These are phyloP conservation scores for Primulina huaijiensis DNA, from an alignment of 257 asterid genomes.

Conservation along the genomic window DNA sequence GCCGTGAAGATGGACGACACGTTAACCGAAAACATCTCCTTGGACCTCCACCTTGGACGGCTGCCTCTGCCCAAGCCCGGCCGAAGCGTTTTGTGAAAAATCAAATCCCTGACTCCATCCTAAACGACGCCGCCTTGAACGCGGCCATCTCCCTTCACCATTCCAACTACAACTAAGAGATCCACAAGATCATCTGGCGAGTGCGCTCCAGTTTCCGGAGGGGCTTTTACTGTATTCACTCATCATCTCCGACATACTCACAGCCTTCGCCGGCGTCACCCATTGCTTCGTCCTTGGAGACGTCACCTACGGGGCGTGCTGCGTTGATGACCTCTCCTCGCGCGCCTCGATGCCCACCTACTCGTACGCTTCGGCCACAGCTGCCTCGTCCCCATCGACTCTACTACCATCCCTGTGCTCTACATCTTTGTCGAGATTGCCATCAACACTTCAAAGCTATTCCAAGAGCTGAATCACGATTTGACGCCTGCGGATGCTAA, in stretches of 20 bases:
- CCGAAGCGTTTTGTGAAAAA: slow-evolving; percentile 83
- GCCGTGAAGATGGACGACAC: not conserved
- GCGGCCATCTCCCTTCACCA: slow-evolving; percentile 85
- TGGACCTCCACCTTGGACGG: slow-evolving; percentile 24
- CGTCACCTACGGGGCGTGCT: slow-evolving; percentile 96
- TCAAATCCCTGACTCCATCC: slow-evolving; percentile 84
- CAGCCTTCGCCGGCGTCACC: slow-evolving; percentile 66
- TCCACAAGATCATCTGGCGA: slow-evolving; percentile 90
- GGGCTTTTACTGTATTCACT: slow-evolving; percentile 83
- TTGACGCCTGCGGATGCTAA: slow-evolving; percentile 41
- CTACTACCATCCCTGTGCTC: slow-evolving; percentile 69
- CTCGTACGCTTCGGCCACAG: slow-evolving; percentile 94
- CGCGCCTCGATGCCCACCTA: slow-evolving; percentile 72
- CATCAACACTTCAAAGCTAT: slow-evolving; percentile 50
- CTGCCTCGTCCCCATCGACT: slow-evolving; percentile 85
- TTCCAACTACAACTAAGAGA: slow-evolving; percentile 84
- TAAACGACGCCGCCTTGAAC: slow-evolving; percentile 73
- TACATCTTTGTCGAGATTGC: slow-evolving; percentile 83
- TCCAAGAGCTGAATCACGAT: slow-evolving; percentile 58
- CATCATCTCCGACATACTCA: slow-evolving; percentile 82
- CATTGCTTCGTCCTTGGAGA: slow-evolving; percentile 92
- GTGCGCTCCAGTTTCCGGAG: slow-evolving; percentile 88
- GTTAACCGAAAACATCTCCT: slow-evolving; percentile 1
- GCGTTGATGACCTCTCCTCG: slow-evolving; percentile 91
- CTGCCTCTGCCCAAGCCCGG: slow-evolving; percentile 29